phyloP scores from a whole-genome alignment of 495 filamentous ascomycete genomes.

The Talaromyces stipitatus region DNA sequence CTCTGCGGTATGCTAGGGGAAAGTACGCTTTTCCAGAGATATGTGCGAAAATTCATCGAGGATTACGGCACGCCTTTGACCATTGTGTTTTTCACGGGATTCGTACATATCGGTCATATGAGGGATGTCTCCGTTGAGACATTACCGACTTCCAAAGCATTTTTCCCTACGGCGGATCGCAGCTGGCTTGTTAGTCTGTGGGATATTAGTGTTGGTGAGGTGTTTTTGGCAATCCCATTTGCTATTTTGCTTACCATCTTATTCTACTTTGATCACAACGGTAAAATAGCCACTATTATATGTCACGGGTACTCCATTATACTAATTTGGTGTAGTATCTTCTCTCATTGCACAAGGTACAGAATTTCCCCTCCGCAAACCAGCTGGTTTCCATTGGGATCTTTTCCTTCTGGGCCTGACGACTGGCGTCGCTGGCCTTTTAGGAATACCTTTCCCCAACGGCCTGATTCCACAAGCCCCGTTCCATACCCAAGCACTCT shows the following conservation, averaged over 20 bases:
- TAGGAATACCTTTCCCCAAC: constrained; percentile 87
- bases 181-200: constrained; percentile 86
- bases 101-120: constrained; percentile 80
- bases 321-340: constrained; percentile 46
- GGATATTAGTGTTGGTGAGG: constrained; percentile 64
- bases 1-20: constrained; percentile 61
- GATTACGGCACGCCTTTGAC: constrained; percentile 81
- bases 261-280: constrained; percentile 92
- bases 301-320: not conserved
- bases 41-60: constrained; percentile 68
- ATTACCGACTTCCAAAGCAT: constrained; percentile 66
- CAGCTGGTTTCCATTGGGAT: constrained; percentile 95
- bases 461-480: constrained; percentile 90
- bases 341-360: constrained; percentile 87
- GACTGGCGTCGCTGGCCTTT: constrained; percentile 72
- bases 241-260: constrained; percentile 77
- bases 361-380: constrained; percentile 85
- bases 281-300: constrained; percentile 32
- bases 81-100: constrained; percentile 82
- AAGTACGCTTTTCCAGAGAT: constrained; percentile 62
- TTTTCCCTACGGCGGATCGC: constrained; percentile 72
- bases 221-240: constrained; percentile 87
- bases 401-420: constrained; percentile 86
- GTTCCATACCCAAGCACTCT: constrained; percentile 82
- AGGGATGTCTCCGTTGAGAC: constrained; percentile 51